Evolutionary conservation across 176 grass and related monocot genomes (phyloP), one percentile per base, ranked within the genome.

Genomic region (Lolium multiflorum): DNA sequence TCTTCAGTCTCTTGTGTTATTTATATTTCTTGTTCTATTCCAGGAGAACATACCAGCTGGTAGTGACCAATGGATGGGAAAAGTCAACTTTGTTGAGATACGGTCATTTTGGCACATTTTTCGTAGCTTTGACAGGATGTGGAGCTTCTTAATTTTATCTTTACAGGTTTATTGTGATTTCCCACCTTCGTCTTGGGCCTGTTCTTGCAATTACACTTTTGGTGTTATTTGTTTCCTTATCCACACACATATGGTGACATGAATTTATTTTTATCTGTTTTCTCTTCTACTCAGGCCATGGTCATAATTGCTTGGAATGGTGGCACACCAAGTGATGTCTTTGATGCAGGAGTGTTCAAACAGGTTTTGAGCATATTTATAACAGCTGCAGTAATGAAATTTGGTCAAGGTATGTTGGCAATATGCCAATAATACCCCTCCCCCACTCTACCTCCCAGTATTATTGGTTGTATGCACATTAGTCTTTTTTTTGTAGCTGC

Each of bases 41-140:
- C 81, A 98, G 96, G 93, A 93, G 64, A 85, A 76, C 56, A 92
- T 52, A 65, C 58, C 17, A 60, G 21, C 57, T 80, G 70, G 56
- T 58, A 78, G 74, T 67, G 86, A 83, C 68, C 87, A 65, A 39
- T 92, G 96, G 96, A 94, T 94, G 92, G 96, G 96, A 89, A 98
- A 98, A 85, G 93, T 98, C 62, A 95, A 94, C 79, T 95, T 98
- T 91, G 96, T 95, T 26, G 96, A 98, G 80, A 89, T 95, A 85
- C 86, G 93, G 2, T 95, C 96, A 76, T 95, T 94, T 89, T 98
- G 96, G 96, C 96, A 98, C 91, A 91, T 98, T 84, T 98, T 98
- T 57, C 91, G 93, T 83, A 98, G 96, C 78, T 98, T 98, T 95
- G 88, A 98, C 73, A 90, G 96, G 88, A 98, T 98, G 96, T 98